phyloP scores from a whole-genome alignment of 2,329 filamentous ascomycete species.

The Fusarium scirpi region DNA sequence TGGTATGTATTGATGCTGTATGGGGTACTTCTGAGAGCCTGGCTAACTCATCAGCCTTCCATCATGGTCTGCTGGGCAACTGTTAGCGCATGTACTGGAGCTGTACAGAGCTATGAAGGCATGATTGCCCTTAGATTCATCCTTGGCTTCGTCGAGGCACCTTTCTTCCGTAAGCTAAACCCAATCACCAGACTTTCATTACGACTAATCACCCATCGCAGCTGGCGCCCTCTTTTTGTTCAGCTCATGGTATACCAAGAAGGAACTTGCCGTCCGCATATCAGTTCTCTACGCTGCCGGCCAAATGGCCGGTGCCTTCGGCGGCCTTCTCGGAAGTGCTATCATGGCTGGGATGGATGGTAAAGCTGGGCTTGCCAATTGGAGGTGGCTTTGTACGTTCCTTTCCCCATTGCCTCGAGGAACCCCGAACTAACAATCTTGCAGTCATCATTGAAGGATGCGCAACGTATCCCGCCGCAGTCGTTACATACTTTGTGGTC shows the following conservation, averaged over 20 bases:
- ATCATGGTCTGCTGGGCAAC: conserved; percentile 18
- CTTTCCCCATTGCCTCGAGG: background rate
- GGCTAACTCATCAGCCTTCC: background rate
- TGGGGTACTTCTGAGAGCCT: no score
- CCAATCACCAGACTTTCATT: no score
- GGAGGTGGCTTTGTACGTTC: conserved; percentile 58
- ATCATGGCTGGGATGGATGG: conserved; percentile 75
- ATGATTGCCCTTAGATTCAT: conserved; percentile 18
- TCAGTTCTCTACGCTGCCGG: conserved; percentile 76
- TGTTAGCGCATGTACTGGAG: conserved; percentile 52
- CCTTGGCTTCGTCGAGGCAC: conserved; percentile 21
- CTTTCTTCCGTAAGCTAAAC: conserved; percentile 1
- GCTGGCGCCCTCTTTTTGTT: conserved; percentile 13
- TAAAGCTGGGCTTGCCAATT: conserved; percentile 68
- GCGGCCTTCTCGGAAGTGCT: conserved; percentile 72
- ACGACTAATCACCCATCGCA: background rate
- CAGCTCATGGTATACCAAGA: conserved; percentile 53
- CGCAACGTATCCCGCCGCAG: conserved; percentile 11
- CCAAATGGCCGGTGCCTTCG: conserved; percentile 78
- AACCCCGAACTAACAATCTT: background rate
- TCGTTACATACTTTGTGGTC: conserved; percentile 15
- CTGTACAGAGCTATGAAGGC: conserved; percentile 4
- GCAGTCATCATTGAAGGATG: conserved; percentile 22
- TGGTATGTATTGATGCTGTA: background rate
- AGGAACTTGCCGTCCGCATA: conserved; percentile 74